Evolutionary conservation across 202 grass and related monocot species (phyloP), one percentile per base, ranked within the genome.

Genomic region (Miscanthus sacchariflorus): DNA sequence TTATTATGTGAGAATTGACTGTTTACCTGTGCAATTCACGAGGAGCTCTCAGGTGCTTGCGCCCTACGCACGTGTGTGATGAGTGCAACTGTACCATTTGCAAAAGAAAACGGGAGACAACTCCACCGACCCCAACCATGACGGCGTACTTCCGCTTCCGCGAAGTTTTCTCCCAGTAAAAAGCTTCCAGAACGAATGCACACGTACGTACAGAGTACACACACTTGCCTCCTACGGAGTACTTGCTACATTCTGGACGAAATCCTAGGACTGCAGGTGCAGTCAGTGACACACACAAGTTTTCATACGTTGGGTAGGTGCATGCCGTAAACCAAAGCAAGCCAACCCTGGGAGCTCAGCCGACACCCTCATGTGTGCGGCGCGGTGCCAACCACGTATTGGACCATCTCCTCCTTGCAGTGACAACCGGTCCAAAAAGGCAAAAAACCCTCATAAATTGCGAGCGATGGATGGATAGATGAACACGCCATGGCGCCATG

Each of bases 331-430:
- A 48, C 43, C 42, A 71, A 58, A 7, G 7, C 9, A 30, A 38
- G 6, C 12, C n/a, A 30, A 7, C 30, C 5, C 18, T 38, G 10
- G 35, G 23, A 58, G 21, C 43, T 52, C 69, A 38, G 78, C 56
- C 43, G 56, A 75, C 78, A 81, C 8, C 14, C 30, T 74, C 85
- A 66, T 66, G 85, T 87, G 85, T 66, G 69, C 56, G 9, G 9
- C 28, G 63, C 64, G 21, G 42, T 67, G 83, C 83, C 83, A 77
- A 52, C 83, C 70, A 77, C 43, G 3, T 4, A 8, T 15, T 54
- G 44, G 83, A 78, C 83, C 81, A 73, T 56, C 69, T 17, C 17
- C 39, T 67, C 64, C 25, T 6, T 80, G 89, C 80, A 38, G 69
- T 87, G 85, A 48, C 75, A 73, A 69, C 15, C 49, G 1, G 69